Evolutionary conservation across 345 rosid genomes (phyloP).

Genomic region (Hibiscus syriacus): DNA sequence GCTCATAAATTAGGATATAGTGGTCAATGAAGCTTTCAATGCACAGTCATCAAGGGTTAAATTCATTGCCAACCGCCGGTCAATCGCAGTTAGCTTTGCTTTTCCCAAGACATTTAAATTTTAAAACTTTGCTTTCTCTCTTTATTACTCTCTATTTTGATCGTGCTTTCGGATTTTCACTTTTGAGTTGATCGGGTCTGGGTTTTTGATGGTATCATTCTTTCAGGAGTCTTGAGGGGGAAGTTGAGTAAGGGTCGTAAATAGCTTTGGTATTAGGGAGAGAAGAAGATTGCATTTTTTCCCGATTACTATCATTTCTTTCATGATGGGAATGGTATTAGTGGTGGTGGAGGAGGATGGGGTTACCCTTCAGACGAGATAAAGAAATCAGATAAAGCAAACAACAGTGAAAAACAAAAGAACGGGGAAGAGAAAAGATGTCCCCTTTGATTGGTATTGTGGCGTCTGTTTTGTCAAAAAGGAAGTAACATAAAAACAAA

Average conservation of each 20-base stretch:
- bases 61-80: conserved; percentile 16
- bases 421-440: conserved; percentile 15
- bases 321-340: conserved; percentile 13
- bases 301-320: conserved; percentile 13
- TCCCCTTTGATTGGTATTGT: conserved; percentile 18
- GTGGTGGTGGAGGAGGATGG: conserved; percentile 3
- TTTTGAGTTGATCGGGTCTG: conserved; percentile 23
- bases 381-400: conserved; percentile 28
- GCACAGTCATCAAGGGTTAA: conserved; percentile 19
- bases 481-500: conserved; percentile 1
- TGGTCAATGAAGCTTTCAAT: conserved; percentile 8
- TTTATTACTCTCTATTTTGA: conserved; percentile 8
- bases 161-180: conserved; percentile 1
- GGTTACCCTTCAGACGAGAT: conserved; percentile 25
- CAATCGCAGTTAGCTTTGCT: background rate
- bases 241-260: conserved; percentile 7
- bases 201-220: conserved; percentile 20
- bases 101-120: background rate
- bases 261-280: conserved; percentile 28
- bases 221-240: conserved; percentile 19
- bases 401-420: no score
- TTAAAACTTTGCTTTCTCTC: background rate
- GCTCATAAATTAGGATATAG: background rate
- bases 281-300: conserved; percentile 16
- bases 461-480: conserved; percentile 20